A percentile compares a stretch with the other conserved stretches of the same genome.
Evolutionary conservation across 805 yeast genomes (phyloP).

Genomic region (Candida morakotiae): DNA sequence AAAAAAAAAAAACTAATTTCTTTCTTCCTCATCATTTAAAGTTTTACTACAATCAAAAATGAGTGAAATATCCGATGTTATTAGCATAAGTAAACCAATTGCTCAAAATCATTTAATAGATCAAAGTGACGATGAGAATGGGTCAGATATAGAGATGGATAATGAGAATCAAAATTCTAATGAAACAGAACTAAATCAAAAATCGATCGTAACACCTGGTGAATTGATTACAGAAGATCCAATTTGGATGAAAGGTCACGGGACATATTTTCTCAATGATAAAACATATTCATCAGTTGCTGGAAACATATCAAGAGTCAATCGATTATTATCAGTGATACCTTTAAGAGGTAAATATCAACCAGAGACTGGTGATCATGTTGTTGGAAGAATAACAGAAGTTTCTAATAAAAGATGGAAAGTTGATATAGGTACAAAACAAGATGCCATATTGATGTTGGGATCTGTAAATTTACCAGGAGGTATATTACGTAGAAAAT

Average conservation of each 20-base stretch:
- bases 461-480: slow-evolving; percentile 98
- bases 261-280: slow-evolving; percentile 77
- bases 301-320: slow-evolving; percentile 82
- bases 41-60: too few species aligned
- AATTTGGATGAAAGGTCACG: slow-evolving; percentile 98
- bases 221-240: slow-evolving; percentile 95
- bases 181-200: slow-evolving; percentile 4
- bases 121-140: slow-evolving; percentile 18
- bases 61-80: slow-evolving; percentile 24
- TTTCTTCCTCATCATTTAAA: too few species aligned
- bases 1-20: slow-evolving; percentile 7
- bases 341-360: slow-evolving; percentile 85
- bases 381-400: slow-evolving; percentile 90
- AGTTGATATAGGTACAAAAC: slow-evolving; percentile 93
- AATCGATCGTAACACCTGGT: slow-evolving; percentile 82
- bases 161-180: slow-evolving; percentile 29
- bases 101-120: slow-evolving; percentile 9
- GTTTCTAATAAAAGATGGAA: slow-evolving; percentile 95
- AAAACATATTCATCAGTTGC: slow-evolving; percentile 88
- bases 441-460: slow-evolving; percentile 85
- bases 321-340: slow-evolving; percentile 76
- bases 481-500: slow-evolving; percentile 88
- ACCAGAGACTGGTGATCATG: slow-evolving; percentile 96
- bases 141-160: slow-evolving; percentile 39
- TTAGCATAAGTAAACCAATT: slow-evolving; percentile 33